A percentile compares a stretch with the other conserved stretches of the same genome.
These are phyloP conservation scores for Erysimum cheiranthoides DNA, from an alignment of 345 rosid species.

Conservation along the genomic window DNA sequence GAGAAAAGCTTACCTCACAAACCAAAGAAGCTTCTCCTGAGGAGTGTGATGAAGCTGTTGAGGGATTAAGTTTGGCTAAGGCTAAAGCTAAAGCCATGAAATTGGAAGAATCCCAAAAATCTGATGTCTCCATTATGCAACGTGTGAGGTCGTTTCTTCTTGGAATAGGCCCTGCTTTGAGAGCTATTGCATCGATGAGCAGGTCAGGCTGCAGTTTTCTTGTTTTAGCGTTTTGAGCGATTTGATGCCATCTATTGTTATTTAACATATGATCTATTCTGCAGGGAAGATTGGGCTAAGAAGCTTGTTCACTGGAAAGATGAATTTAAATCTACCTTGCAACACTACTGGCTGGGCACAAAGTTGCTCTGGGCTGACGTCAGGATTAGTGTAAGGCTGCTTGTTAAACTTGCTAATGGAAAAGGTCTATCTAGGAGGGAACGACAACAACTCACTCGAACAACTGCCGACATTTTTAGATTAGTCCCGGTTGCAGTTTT, in stretches of 20 bases:
- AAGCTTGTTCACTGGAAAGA: conserved; percentile 87
- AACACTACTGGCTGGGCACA: conserved; percentile 93
- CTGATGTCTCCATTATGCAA: conserved; percentile 57
- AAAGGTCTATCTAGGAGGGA: conserved; percentile 94
- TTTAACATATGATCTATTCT: conserved; percentile 31
- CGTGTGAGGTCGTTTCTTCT: conserved; percentile 65
- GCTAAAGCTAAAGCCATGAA: conserved; percentile 92
- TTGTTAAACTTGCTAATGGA: conserved; percentile 86
- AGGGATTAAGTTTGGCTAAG: conserved; percentile 78
- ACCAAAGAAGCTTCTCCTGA: conserved; percentile 88
- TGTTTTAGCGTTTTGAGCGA: conserved; percentile 24
- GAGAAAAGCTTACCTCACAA: conserved; percentile 54
- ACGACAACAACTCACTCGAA: conserved; percentile 78
- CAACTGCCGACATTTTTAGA: conserved; percentile 88
- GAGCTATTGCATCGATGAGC: conserved; percentile 95
- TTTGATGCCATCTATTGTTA: conserved; percentile 28
- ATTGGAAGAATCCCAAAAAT: conserved; percentile 65
- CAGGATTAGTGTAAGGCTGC: conserved; percentile 83
- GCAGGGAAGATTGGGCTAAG: conserved; percentile 97
- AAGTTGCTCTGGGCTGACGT: conserved; percentile 92
- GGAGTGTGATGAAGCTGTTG: conserved; percentile 97
- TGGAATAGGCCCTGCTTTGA: conserved; percentile 91
- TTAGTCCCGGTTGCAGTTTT: conserved; percentile 87
- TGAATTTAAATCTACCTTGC: conserved; percentile 84
- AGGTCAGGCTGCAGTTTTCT: conserved; percentile 56